These are phyloP conservation scores for Syzygium oleosum DNA, from an alignment of 345 rosid genomes.

Conservation along the genomic window DNA sequence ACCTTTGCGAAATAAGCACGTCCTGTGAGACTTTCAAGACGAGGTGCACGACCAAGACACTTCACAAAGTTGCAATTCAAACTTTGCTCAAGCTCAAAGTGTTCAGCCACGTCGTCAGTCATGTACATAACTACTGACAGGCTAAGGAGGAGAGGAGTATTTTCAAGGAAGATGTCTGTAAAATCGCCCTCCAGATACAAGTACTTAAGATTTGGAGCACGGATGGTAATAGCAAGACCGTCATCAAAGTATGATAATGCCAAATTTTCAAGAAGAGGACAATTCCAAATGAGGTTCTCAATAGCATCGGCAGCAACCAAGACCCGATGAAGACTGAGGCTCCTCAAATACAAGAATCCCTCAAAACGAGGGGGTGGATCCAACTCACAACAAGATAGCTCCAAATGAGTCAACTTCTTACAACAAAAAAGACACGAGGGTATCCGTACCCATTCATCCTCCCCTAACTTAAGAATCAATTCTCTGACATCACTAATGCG, in stretches of 20 bases:
- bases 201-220: constrained; percentile 74
- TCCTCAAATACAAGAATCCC: constrained; percentile 62
- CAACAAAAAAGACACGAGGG: constrained; percentile 73
- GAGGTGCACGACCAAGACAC: constrained; percentile 78
- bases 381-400: constrained; percentile 69
- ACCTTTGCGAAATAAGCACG: constrained; percentile 91
- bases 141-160: constrained; percentile 57
- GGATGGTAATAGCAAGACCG: constrained; percentile 53
- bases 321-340: constrained; percentile 72
- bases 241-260: constrained; percentile 82
- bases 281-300: constrained; percentile 62
- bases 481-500: constrained; percentile 60
- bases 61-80: constrained; percentile 66
- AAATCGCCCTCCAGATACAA: constrained; percentile 88
- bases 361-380: constrained; percentile 60
- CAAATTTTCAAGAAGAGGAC: constrained; percentile 73
- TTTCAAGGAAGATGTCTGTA: constrained; percentile 63
- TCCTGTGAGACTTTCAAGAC: constrained; percentile 70
- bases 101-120: constrained; percentile 71
- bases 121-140: constrained; percentile 82
- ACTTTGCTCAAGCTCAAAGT: constrained; percentile 81
- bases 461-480: constrained; percentile 70
- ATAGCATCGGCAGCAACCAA: constrained; percentile 66
- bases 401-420: constrained; percentile 52
- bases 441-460: constrained; percentile 74